Base-by-base conservation (phyloP, 805 yeast genomes). In the Wickerhamomyces strasburgensis region DNA sequence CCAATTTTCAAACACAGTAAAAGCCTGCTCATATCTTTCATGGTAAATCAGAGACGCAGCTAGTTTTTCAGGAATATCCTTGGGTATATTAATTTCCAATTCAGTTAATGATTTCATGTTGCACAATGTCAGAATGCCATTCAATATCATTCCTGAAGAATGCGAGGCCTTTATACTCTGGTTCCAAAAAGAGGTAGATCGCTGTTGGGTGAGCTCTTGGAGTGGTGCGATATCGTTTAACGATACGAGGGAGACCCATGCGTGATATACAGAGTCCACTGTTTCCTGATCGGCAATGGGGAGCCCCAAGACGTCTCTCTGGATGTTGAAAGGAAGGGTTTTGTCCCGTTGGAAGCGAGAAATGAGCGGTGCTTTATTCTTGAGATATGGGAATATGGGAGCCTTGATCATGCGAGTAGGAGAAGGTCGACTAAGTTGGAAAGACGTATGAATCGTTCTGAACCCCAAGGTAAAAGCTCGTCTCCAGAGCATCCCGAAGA, bases 311-410 rank as follows among this genome's bases (percentile, higher is more conserved):
- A 48, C 46, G 19, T 51, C 54, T 19, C 56, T 35, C 2, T 42
- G 39, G 3, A 48, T 27, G 33, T 49, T 51, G 38, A 49, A 51
- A 1, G 56, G 56, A 2, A 49, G 17, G 3, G 11, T 21, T 14
- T 31, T 32, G 24, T 49, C 39, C 21, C 18, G 29, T 17, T 46
- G 54, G 21, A 48, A 36, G 6, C 36, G 29, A 3, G 23, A 6
- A 10, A 35, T 19, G 11, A 49, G 19, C 5, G 44, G 37, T 4
- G 39, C 5, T 31, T 41, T 48, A 38, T 49, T 47, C 33, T 47
- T 43, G 9, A 48, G 31, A 23, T 35, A 39, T 8, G 54, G 50
- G 25, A 49, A 43, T 15, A 36, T 19, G 14, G 13, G 19, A 8
- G 30, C 25, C 24, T 26, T 35, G n/a, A n/a, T n/a, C n/a, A n/a